These are phyloP conservation scores for Didymella pinodella DNA, from an alignment of 2,329 filamentous ascomycete species.

Conservation along the genomic window DNA sequence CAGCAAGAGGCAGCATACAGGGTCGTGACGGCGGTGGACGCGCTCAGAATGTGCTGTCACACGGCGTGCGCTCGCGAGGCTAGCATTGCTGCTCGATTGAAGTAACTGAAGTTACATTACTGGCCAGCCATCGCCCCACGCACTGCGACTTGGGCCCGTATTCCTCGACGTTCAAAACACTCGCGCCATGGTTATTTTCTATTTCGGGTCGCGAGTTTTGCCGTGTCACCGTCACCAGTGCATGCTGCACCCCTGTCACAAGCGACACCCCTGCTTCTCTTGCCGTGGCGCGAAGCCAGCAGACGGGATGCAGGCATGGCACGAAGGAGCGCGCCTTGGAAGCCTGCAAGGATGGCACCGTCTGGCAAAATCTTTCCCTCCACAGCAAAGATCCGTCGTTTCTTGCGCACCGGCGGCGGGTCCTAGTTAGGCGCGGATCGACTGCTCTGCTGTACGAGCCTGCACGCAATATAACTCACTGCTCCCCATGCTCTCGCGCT, in stretches of 20 bases:
- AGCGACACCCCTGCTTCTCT: constrained; percentile 22
- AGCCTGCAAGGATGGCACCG: constrained; percentile 23
- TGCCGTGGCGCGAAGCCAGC: constrained; percentile 36
- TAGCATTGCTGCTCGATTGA: constrained; percentile 9
- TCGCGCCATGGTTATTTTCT: constrained; percentile 37
- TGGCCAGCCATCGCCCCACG: constrained; percentile 24
- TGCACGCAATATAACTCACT: constrained; percentile 41
- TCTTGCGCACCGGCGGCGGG: constrained; percentile 28
- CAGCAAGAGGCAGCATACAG: constrained; percentile 4
- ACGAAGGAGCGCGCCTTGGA: constrained; percentile 27
- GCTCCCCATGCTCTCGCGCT: constrained; percentile 22
- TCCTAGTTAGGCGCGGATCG: constrained; percentile 29
- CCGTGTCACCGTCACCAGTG: constrained; percentile 35
- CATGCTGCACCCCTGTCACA: constrained; percentile 19
- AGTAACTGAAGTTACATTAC: constrained; percentile 20
- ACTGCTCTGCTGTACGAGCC: constrained; percentile 25
- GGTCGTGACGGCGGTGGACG: neutral
- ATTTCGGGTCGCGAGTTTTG: constrained; percentile 39
- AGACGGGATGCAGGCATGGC: constrained; percentile 36
- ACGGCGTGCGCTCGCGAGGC: constrained; percentile 13
- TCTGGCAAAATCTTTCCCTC: constrained; percentile 22
- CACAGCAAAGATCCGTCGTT: constrained; percentile 36
- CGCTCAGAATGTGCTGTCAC: constrained; percentile 19
- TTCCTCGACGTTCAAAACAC: constrained; percentile 36
- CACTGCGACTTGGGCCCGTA: constrained; percentile 30